Percentiles rank a stretch among this genome's conserved stretches.
phyloP scores from a whole-genome alignment of 1,284 basidiomycete species.

The Boletus smithii region DNA sequence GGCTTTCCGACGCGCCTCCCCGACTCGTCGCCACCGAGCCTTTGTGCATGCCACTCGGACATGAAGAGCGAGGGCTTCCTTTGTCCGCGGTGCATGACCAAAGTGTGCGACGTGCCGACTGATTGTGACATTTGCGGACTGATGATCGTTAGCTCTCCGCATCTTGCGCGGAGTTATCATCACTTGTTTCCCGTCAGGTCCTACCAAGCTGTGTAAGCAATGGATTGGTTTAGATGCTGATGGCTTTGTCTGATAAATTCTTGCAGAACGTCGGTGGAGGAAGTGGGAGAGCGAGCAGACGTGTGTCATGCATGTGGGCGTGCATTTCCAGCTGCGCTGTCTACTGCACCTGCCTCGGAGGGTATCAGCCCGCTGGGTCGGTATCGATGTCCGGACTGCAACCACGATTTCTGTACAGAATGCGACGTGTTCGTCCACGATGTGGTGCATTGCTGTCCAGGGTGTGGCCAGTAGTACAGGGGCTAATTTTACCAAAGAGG shows the following conservation, averaged over 20 bases:
- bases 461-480: conserved; percentile 42
- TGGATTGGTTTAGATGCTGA: conserved; percentile 1
- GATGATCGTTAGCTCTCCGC: conserved; percentile 97
- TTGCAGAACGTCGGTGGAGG: conserved; percentile 41
- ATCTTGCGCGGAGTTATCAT: conserved; percentile 93
- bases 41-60: conserved; percentile 93
- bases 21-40: conserved; percentile 72
- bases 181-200: conserved; percentile 89
- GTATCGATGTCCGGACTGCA: conserved; percentile 66
- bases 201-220: conserved; percentile 76
- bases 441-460: conserved; percentile 71
- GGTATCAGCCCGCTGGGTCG: conserved; percentile 77
- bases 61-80: conserved; percentile 89
- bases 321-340: conserved; percentile 48
- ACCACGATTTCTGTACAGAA: conserved; percentile 61
- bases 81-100: conserved; percentile 89
- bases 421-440: conserved; percentile 77
- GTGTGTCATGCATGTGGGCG: conserved; percentile 73
- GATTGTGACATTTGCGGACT: conserved; percentile 97
- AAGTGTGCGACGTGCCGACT: conserved; percentile 97
- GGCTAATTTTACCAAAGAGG: conserved; percentile 1
- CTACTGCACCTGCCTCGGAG: conserved; percentile 45
- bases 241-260: conserved; percentile 3
- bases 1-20: conserved; percentile 94
- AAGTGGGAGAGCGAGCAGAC: conserved; percentile 33